phyloP scores from a whole-genome alignment of 768 basidiomycete species.

The Tulasnella sp. region DNA sequence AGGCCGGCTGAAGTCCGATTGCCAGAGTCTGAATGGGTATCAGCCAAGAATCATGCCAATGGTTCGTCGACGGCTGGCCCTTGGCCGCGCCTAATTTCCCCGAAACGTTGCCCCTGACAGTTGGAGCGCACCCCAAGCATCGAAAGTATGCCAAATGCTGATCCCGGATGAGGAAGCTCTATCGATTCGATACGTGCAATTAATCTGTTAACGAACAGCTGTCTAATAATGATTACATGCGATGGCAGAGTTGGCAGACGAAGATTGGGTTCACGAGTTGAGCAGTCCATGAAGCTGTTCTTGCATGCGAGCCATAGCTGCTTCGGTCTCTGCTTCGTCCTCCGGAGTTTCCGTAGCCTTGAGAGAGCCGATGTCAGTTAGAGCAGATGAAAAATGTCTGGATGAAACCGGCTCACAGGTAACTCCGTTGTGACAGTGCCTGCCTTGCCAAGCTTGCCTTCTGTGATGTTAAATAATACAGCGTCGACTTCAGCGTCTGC shows the following conservation, averaged over 20 bases:
- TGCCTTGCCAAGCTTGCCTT: constrained; percentile 89
- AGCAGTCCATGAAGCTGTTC: constrained; percentile 84
- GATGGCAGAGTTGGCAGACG: background rate
- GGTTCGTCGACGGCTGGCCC: background rate
- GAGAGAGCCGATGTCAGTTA: constrained; percentile 19
- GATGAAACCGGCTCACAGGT: constrained; percentile 54
- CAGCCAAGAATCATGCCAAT: background rate
- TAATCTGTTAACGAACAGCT: background rate
- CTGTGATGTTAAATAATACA: constrained; percentile 89
- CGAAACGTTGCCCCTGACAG: background rate
- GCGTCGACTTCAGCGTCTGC: constrained; percentile 97
- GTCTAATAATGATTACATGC: background rate
- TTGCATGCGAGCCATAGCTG: constrained; percentile 85
- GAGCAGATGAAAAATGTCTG: constrained; percentile 20
- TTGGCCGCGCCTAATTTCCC: background rate
- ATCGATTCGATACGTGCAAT: background rate
- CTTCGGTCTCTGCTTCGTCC: constrained; percentile 79
- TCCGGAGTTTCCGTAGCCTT: constrained; percentile 57
- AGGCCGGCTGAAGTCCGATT: background rate
- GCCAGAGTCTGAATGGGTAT: background rate
- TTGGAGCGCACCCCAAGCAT: background rate
- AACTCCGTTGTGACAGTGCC: constrained; percentile 65
- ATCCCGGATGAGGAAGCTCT: background rate
- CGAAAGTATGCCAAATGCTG: background rate
- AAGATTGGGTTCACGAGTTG: constrained; percentile 39